phyloP scores from a whole-genome alignment of 2,329 filamentous ascomycete species.

The Fusarium vanettenii region DNA sequence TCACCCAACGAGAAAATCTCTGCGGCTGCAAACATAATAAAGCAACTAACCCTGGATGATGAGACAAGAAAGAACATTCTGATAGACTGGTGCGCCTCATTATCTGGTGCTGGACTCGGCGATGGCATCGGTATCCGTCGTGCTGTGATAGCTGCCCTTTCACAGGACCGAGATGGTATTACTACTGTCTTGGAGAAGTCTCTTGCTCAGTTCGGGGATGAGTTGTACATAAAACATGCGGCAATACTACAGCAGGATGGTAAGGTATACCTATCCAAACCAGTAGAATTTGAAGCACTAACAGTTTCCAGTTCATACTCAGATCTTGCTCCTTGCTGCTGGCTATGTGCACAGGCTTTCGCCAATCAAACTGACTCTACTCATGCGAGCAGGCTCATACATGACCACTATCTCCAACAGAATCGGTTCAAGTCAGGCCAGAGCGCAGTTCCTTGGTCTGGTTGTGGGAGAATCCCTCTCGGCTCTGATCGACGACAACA shows the following conservation, averaged over 20 bases:
- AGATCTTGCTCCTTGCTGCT: constrained; percentile 80
- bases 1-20: constrained; percentile 57
- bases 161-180: constrained; percentile 63
- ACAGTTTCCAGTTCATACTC: constrained; percentile 75
- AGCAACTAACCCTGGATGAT: constrained; percentile 59
- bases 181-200: constrained; percentile 73
- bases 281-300: constrained; percentile 18
- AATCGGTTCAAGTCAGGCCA: constrained; percentile 78
- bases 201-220: constrained; percentile 82
- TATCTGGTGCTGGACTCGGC: constrained; percentile 73
- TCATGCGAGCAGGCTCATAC: constrained; percentile 79
- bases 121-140: constrained; percentile 74
- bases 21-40: constrained; percentile 69
- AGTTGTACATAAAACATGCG: constrained; percentile 86
- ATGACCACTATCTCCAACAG: constrained; percentile 86
- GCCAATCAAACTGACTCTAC: constrained; percentile 73
- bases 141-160: constrained; percentile 70
- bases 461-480: constrained; percentile 81
- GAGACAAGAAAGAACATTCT: constrained; percentile 64
- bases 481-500: constrained; percentile 72
- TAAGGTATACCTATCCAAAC: constrained; percentile 47
- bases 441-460: constrained; percentile 88
- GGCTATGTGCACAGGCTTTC: constrained; percentile 78
- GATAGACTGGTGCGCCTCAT: constrained; percentile 72
- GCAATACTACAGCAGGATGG: constrained; percentile 91